phyloP scores from a whole-genome alignment of 805 yeast genomes.

The Saturnispora serradocipensis region DNA sequence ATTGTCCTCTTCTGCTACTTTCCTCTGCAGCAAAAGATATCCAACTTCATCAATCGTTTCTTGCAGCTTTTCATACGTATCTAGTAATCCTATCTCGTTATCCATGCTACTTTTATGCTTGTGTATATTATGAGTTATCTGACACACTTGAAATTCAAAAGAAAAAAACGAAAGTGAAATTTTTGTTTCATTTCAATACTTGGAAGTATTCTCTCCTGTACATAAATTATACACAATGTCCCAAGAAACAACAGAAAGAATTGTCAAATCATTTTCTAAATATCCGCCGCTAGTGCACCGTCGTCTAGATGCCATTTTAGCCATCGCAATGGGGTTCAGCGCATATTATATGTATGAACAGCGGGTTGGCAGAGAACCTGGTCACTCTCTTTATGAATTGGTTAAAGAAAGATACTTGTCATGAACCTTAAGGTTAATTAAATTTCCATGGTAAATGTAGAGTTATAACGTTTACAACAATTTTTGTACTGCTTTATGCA shows the following conservation, averaged over 20 bases:
- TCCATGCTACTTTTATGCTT: not conserved
- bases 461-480: not conserved
- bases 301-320: slow-evolving; percentile 56
- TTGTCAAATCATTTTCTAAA: slow-evolving; percentile 1
- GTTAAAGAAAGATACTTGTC: slow-evolving; percentile 7
- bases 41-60: not conserved
- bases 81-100: not conserved
- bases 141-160: not conserved
- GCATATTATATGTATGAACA: slow-evolving; percentile 58
- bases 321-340: slow-evolving; percentile 49
- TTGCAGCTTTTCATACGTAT: not conserved
- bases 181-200: not conserved
- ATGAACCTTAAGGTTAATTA: slow-evolving; percentile 5
- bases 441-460: not conserved
- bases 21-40: not conserved
- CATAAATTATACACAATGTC: not conserved
- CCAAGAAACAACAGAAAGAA: not conserved
- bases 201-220: not conserved
- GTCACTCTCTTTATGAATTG: slow-evolving; percentile 53
- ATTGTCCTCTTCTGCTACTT: not conserved
- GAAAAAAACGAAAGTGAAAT: not conserved
- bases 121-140: not conserved
- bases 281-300: slow-evolving; percentile 22
- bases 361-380: slow-evolving; percentile 47
- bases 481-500: slow-evolving; percentile 2